Evolutionary conservation across 768 basidiomycete genomes (phyloP).

Genomic region (Tylopilus rubrobrunneus): DNA sequence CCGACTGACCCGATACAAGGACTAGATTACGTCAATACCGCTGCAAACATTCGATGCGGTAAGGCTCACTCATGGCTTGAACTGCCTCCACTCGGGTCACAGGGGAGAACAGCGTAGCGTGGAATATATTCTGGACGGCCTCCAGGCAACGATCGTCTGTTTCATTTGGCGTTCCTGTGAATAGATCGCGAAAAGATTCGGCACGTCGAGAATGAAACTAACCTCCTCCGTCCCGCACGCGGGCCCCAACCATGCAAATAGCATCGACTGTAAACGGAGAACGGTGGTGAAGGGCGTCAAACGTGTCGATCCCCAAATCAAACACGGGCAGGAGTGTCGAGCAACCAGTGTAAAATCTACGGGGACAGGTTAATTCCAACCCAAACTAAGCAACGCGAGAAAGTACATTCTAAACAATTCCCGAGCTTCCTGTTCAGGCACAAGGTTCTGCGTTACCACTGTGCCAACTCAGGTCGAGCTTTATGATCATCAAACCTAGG

Average conservation of each 20-base stretch:
- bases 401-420: slow-evolving; percentile 79
- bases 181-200: slow-evolving; percentile 10
- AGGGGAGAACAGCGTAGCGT: slow-evolving; percentile 82
- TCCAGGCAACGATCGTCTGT: slow-evolving; percentile 68
- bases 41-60: neutral
- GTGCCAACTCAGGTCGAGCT: slow-evolving; percentile 4
- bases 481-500: neutral
- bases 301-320: slow-evolving; percentile 79
- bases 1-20: slow-evolving; percentile 89
- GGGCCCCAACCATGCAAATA: slow-evolving; percentile 91
- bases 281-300: slow-evolving; percentile 77
- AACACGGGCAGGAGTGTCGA: slow-evolving; percentile 89
- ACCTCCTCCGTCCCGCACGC: slow-evolving; percentile 90
- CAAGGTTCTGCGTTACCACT: slow-evolving; percentile 84
- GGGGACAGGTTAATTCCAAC: slow-evolving; percentile 9
- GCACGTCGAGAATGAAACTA: slow-evolving; percentile 18
- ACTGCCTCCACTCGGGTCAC: slow-evolving; percentile 84
- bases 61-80: slow-evolving; percentile 81
- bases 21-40: slow-evolving; percentile 41
- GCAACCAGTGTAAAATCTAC: slow-evolving; percentile 89
- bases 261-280: slow-evolving; percentile 92
- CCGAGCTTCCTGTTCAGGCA: slow-evolving; percentile 78
- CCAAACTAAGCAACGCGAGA: neutral
- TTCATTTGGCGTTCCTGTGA: slow-evolving; percentile 68
- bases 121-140: slow-evolving; percentile 82